phyloP scores from a whole-genome alignment of 345 rosid species.

The Gossypium ekmanianum region DNA sequence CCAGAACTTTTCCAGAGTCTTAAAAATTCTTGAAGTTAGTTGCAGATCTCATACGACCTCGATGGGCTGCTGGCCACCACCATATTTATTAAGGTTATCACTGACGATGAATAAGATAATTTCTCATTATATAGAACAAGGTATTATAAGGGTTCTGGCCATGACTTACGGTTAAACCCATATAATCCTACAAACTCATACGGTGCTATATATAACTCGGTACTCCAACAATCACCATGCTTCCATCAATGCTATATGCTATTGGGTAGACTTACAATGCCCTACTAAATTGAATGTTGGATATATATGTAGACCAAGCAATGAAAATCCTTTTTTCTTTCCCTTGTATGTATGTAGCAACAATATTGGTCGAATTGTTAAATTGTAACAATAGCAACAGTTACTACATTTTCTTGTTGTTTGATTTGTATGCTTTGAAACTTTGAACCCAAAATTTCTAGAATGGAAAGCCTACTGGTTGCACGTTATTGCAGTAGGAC shows the following conservation, averaged over 20 bases:
- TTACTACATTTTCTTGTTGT: background rate
- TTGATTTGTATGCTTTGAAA: background rate
- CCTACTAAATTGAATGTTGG: background rate
- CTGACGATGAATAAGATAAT: background rate
- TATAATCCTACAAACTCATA: background rate
- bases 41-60: background rate
- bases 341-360: background rate
- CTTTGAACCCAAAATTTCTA: background rate
- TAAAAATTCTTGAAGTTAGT: slow-evolving; percentile 8
- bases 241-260: background rate
- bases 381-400: background rate
- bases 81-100: background rate
- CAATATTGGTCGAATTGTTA: background rate
- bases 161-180: background rate
- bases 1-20: slow-evolving; percentile 60
- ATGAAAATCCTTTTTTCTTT: background rate
- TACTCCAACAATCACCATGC: background rate
- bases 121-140: background rate
- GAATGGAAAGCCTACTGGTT: background rate
- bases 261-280: background rate
- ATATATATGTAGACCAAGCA: background rate
- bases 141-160: background rate
- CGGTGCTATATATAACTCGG: background rate
- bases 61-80: background rate
- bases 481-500: background rate